Base-by-base conservation (phyloP, 345 rosid genomes). In the Melastoma malabathricum region DNA sequence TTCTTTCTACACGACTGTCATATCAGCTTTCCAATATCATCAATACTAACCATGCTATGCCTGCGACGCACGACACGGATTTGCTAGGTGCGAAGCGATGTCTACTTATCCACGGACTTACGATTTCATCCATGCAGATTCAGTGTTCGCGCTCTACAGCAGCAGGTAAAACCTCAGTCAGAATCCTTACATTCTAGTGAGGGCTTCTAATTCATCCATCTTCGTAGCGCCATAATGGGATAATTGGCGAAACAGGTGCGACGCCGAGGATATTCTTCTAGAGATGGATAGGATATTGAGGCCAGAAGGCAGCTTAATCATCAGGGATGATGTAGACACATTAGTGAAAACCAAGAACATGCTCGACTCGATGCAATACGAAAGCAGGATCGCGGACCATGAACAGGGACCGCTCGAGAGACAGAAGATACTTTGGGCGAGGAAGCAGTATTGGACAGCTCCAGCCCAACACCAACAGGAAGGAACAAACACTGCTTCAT, bases 71-170 rank as follows among this genome's bases (percentile, higher is more conserved):
- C 38, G 9, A 31, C 38, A 9, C 10, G 38, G 10, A 31, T 2
- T 31, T 9, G 38, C 52, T 62, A 52, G 85, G 81, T 79, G 81
- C 12, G 81, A 92, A 62, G 96, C 98, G 31, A 84, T 92, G 98
- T 92, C 98, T 29, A 92, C 95, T 10, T 92, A 87, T 61, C 98
- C 98, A 13, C 75, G 98, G 51, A 92, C 98, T 50, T 87, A 84
- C 45, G 98, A 87, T 55, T 81, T 87, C 34, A 77, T 92, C 52
- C 98, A 92, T 46, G 95, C 84, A 0, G 81, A 72, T 48, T 82
- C 95, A 16, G 56, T 92, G 39, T 84, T 92, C 71, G 87, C 74
- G 44, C 72, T 84, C 45, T 80, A 84, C 59, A 56, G 69, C 56
- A 76, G 67, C 18, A 78, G 80, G 92, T 80, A 68, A 15, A 22